phyloP scores from a whole-genome alignment of 192 early-diverging fungal species.

The Gorgonomyces haynaldii region DNA sequence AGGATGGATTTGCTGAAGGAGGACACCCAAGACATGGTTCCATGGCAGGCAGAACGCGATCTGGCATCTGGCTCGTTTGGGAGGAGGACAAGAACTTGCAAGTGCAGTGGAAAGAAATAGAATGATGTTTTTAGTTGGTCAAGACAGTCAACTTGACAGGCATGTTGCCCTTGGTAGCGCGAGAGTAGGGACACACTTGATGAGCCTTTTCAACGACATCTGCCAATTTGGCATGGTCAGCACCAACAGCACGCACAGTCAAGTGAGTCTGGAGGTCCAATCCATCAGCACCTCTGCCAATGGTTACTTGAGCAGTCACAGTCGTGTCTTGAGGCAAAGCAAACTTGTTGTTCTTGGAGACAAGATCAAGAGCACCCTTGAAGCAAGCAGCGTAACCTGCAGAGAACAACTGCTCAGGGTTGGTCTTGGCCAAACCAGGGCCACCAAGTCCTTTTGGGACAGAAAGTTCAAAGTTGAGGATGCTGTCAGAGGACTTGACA shows the following conservation, averaged over 20 bases:
- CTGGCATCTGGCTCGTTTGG: no score
- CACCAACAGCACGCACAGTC: slow-evolving; percentile 17
- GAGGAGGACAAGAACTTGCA: no score
- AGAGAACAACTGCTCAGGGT: slow-evolving; percentile 9
- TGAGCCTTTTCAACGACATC: slow-evolving; percentile 20
- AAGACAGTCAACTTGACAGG: slow-evolving; percentile 7
- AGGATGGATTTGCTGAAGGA: no score
- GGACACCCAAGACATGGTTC: no score
- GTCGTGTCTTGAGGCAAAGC: slow-evolving; percentile 18
- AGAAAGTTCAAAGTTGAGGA: background rate
- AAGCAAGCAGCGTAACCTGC: slow-evolving; percentile 33
- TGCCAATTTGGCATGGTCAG: slow-evolving; percentile 14
- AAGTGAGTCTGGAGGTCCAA: slow-evolving; percentile 16
- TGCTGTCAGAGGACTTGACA: background rate
- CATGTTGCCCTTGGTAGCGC: slow-evolving; percentile 26
- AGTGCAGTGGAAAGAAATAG: no score
- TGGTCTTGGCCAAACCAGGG: background rate
- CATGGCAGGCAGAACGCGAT: no score
- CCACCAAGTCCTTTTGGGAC: slow-evolving; percentile 10
- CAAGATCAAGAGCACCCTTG: slow-evolving; percentile 24
- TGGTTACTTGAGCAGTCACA: slow-evolving; percentile 9
- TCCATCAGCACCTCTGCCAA: slow-evolving; percentile 10
- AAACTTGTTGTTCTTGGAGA: slow-evolving; percentile 16
- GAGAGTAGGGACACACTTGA: slow-evolving; percentile 29
- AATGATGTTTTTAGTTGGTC: no score